Evolutionary conservation across 768 basidiomycete species (phyloP).

Genomic region (Lactarius quietus): DNA sequence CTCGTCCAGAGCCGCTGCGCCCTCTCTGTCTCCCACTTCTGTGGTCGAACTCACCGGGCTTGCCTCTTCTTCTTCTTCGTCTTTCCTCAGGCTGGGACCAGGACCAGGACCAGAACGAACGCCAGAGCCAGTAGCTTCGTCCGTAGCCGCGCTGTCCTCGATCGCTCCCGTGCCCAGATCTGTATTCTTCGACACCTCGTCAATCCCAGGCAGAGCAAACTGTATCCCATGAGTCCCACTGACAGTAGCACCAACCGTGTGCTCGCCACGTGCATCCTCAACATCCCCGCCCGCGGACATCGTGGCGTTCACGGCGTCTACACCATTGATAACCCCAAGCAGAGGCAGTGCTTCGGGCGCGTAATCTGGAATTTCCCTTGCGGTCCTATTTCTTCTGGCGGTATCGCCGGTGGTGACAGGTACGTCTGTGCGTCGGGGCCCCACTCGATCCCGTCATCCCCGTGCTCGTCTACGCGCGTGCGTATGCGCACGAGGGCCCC

Average conservation of each 20-base stretch:
- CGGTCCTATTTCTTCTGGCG: conserved; percentile 41
- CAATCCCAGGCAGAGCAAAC: conserved; percentile 4
- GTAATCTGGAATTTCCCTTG: conserved; percentile 41
- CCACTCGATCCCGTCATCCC: conserved; percentile 51
- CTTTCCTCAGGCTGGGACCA: not conserved
- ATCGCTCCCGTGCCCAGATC: not conserved
- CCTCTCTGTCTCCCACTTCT: conserved; percentile 5
- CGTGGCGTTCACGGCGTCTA: not conserved
- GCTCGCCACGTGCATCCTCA: conserved; percentile 17
- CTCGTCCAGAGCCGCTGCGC: conserved; percentile 1
- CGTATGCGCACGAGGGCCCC: not conserved
- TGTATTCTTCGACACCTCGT: not conserved
- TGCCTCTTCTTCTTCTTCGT: not conserved
- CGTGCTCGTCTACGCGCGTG: conserved; percentile 6
- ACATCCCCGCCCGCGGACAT: conserved; percentile 24
- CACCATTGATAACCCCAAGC: not conserved
- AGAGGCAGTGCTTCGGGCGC: conserved; percentile 26
- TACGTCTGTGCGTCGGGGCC: conserved; percentile 42
- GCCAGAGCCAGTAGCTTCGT: not conserved
- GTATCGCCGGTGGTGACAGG: conserved; percentile 19
- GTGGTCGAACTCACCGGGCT: conserved; percentile 8
- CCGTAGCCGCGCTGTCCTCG: not conserved
- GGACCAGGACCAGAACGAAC: not conserved
- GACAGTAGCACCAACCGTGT: not conserved
- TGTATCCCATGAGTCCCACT: conserved; percentile 11